These are phyloP conservation scores for Ilyonectria sp. DNA, from an alignment of 2,329 filamentous ascomycete genomes.

Conservation along the genomic window DNA sequence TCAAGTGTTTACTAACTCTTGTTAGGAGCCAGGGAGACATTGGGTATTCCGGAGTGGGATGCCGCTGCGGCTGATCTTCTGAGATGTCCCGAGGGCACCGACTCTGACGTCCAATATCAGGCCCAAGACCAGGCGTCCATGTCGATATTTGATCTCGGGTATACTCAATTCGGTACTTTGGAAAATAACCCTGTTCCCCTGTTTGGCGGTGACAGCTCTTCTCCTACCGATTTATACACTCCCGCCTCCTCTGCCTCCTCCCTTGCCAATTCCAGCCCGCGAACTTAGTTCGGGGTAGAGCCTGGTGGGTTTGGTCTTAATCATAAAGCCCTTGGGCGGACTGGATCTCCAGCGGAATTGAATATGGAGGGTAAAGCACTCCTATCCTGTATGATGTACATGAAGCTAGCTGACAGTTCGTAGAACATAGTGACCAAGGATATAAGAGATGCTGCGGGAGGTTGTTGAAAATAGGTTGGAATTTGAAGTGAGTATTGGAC, in stretches of 20 bases:
- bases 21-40: constrained; percentile 1
- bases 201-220: not conserved
- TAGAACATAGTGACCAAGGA: rapidly evolving
- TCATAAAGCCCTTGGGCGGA: constrained; percentile 21
- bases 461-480: not conserved
- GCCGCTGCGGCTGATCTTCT: too few relatives aligned
- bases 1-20: not conserved
- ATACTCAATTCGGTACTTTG: not conserved
- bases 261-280: constrained; percentile 29
- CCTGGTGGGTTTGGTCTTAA: constrained; percentile 30
- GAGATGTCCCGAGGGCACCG: not conserved
- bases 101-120: too few relatives aligned
- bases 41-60: not conserved
- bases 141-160: not conserved
- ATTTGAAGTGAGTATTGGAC: constrained; percentile 22
- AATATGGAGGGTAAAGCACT: not conserved
- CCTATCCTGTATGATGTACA: too few relatives aligned
- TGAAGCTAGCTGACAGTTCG: not conserved
- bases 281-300: constrained; percentile 32
- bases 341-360: constrained; percentile 33
- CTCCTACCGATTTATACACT: not conserved
- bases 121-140: not conserved
- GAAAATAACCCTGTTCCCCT: not conserved
- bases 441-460: constrained; percentile 12
- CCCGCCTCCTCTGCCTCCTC: not conserved